Evolutionary conservation across 2,329 filamentous ascomycete species (phyloP).

Genomic region (Pseudovirgaria hyperparasitica): DNA sequence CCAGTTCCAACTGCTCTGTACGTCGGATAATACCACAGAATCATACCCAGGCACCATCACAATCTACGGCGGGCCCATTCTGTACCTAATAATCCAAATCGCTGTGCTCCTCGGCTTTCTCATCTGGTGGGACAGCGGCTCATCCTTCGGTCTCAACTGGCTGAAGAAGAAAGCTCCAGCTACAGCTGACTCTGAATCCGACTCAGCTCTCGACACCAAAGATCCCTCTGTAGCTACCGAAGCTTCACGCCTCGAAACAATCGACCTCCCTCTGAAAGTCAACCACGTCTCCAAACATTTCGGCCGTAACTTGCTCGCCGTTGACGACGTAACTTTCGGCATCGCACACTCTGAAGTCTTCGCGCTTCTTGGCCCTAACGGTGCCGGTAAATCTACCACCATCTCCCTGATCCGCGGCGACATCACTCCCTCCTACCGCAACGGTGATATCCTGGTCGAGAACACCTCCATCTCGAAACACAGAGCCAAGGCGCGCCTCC

Average conservation of each 20-base stretch:
- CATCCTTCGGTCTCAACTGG: constrained; percentile 38
- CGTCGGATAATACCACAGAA: constrained; percentile 46
- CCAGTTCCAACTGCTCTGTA: constrained; percentile 68
- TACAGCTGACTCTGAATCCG: constrained; percentile 27
- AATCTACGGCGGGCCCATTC: constrained; percentile 70
- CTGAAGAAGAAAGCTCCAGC: constrained; percentile 24
- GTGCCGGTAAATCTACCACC: constrained; percentile 81
- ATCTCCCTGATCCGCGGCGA: constrained; percentile 88
- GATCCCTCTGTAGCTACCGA: constrained; percentile 52
- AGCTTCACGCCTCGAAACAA: constrained; percentile 46
- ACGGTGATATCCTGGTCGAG: constrained; percentile 74
- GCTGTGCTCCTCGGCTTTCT: constrained; percentile 58
- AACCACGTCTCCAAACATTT: constrained; percentile 72
- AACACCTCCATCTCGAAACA: constrained; percentile 60
- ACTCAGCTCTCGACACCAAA: constrained; percentile 29
- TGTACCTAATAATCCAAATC: constrained; percentile 68
- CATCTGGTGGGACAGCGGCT: constrained; percentile 70
- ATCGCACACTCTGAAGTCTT: constrained; percentile 74
- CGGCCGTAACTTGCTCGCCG: constrained; percentile 54
- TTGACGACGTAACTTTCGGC: constrained; percentile 80
- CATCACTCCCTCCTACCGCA: constrained; percentile 52
- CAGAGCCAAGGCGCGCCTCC: constrained; percentile 57
- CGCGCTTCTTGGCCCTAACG: constrained; percentile 79
- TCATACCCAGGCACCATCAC: constrained; percentile 57
- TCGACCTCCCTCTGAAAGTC: constrained; percentile 61